phyloP scores from a whole-genome alignment of 768 basidiomycete genomes.

The Holtermanniella nyarrowii region DNA sequence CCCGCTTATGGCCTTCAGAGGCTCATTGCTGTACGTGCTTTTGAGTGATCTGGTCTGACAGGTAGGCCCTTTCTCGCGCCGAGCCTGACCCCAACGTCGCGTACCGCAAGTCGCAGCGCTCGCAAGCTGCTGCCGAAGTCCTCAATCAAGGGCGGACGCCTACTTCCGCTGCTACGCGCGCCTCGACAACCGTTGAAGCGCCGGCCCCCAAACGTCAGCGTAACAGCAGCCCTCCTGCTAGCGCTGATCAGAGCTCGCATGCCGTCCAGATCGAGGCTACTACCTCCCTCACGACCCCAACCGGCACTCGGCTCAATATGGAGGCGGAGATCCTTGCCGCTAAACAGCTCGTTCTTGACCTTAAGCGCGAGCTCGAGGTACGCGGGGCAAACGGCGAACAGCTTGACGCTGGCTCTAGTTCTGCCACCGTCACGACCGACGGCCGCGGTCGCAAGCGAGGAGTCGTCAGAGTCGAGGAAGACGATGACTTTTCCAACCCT shows the following conservation, averaged over 20 bases:
- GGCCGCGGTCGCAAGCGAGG: conserved; percentile 44
- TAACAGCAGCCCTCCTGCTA: too few relatives aligned
- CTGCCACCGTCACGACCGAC: conserved; percentile 10
- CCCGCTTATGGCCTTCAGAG: conserved; percentile 54
- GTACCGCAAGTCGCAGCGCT: conserved; percentile 60
- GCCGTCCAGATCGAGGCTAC: conserved; percentile 40
- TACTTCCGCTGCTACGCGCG: conserved; percentile 31
- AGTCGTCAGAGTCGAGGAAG: conserved; percentile 52
- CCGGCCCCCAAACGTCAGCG: conserved; percentile 42
- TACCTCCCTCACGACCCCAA: conserved; percentile 26
- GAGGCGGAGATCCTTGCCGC: conserved; percentile 63
- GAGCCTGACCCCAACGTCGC: conserved; percentile 63
- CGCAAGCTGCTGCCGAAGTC: conserved; percentile 35
- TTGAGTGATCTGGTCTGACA: background rate
- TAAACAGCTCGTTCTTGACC: conserved; percentile 59
- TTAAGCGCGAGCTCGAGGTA: conserved; percentile 55
- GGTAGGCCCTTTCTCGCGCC: conserved; percentile 58
- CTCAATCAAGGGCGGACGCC: conserved; percentile 36
- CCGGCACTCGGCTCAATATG: conserved; percentile 51
- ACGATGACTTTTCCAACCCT: conserved; percentile 18
- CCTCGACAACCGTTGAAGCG: conserved; percentile 27
- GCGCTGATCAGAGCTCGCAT: too few relatives aligned
- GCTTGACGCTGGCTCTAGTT: conserved; percentile 7
- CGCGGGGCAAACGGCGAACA: conserved; percentile 24
- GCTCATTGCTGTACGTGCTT: conserved; percentile 32